Evolutionary conservation across 352 stramenopile species (phyloP), one percentile per base, ranked within the genome.

Genomic region (Pythium utonaiense): DNA sequence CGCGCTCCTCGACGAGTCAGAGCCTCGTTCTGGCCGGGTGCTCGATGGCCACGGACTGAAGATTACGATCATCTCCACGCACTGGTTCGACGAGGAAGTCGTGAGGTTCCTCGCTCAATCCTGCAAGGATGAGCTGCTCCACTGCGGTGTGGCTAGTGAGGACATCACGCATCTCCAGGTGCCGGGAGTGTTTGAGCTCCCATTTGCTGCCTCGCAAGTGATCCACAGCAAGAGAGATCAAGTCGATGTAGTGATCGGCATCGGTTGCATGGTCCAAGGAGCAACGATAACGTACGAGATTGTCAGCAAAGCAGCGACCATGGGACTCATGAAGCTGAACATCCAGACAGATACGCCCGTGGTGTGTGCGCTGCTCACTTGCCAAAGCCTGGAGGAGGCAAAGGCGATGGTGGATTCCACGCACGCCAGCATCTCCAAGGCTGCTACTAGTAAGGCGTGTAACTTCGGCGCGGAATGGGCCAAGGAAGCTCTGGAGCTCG

Each of bases 251-350:
- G 95, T 99, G 53, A 85, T 99, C 53, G 98, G 88, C 68, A 84
- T 98, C 53, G 97, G 97, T 12, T 98, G 91, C 63, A 84, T 97
- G 55, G 82, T 96, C 55, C 98, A 98, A 51, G 96, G 96, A 24
- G 89, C 95, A 16, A 99, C 96, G 17, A 96, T 98, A 76, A 92
- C 98, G 70, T 99, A 98, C 69, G 95, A 99, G 83, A 98, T 98
- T 69, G 98, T 99, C 74, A 89, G 86, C 51, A 89, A 98, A 51
- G 88, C 96, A 30, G 86, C 97, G 21, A 77, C 91, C 22, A 90
- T 91, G 69, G 97, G 92, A 31, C 89, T 99, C 60, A 99, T 99
- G 96, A 91, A 96, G 70, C 91, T 99, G 44, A 93, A 93, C 58
- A 74, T 98, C 36, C 85, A 91, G 68, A 98, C 88, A 2, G 76